Base-by-base conservation (phyloP, 768 basidiomycete species). In the Leucocoprinus birnbaumii region DNA sequence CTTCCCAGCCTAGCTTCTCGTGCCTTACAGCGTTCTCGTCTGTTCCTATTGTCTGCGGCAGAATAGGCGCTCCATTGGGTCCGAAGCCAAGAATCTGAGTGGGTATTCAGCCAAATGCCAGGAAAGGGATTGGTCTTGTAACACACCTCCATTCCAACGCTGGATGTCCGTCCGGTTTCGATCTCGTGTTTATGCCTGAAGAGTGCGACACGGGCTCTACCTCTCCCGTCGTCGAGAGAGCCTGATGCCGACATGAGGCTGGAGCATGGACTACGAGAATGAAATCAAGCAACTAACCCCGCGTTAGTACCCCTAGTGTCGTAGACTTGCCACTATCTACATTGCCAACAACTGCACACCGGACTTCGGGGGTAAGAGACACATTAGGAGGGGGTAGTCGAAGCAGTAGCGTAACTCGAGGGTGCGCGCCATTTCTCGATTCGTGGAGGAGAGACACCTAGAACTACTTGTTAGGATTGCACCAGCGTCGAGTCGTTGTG, bases 161-260 rank as follows among this genome's bases (percentile, higher is more conserved):
- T 93, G 21, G 91, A 94, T 0, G 97, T 99, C 48, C 97, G 76
- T 5, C 96, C 96, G 18, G 89, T 94, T 73, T 98, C 97, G 51
- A 98, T 77, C 70, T 99, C 97, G 65, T 99, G 97, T 67, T 98
- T 97, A 67, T 99, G 97, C 52, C 96, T 79, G 70, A 98, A 98
- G 7, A 99, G 73, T 3, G 87, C 85, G 3, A 98, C 89, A 50
- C 96, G 89, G 0, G 89, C 89, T 48, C 83, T 80, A 0, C 88
- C 89, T 67, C 88, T 75, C 24, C 91, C 90, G 63, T 94, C 91
- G 62, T 94, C 91, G 50, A 92, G 72, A 18, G 80, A 79, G 49
- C 89, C 87, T 91, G 27, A 14, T 13, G 38, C 24, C 0, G 19
- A 16, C 16, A 34, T 55, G 10, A 41, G 37, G n/a, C 37, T 10